A percentile compares a stretch with the other conserved stretches of the same genome.
These are phyloP conservation scores for Beauveria varroae DNA, from an alignment of 2,329 filamentous ascomycete genomes.

Conservation along the genomic window DNA sequence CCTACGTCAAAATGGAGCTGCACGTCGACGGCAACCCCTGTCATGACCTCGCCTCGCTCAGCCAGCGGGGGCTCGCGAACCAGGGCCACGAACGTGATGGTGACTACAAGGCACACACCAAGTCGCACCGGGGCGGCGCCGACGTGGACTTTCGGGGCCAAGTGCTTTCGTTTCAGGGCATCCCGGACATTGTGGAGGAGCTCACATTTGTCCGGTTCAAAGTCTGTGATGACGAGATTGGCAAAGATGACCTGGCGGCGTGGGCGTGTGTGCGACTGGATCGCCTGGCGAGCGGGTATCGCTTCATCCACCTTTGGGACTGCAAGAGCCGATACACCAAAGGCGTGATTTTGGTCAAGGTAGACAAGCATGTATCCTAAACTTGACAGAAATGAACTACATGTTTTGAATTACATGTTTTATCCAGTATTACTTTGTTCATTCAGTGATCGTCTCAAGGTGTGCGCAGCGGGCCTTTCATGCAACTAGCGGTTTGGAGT, in stretches of 20 bases:
- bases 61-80: slow-evolving; percentile 25
- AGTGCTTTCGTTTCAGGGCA: slow-evolving; percentile 46
- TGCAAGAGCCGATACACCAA: slow-evolving; percentile 55
- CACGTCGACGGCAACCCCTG: slow-evolving; percentile 63
- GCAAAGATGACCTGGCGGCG: slow-evolving; percentile 68
- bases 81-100: slow-evolving; percentile 32
- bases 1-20: slow-evolving; percentile 77
- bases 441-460: background rate
- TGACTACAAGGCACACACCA: slow-evolving; percentile 52
- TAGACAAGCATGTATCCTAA: slow-evolving; percentile 49
- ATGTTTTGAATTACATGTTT: too few species aligned
- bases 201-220: slow-evolving; percentile 75
- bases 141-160: slow-evolving; percentile 57
- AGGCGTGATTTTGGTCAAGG: slow-evolving; percentile 65
- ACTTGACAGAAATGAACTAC: background rate
- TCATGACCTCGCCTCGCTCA: slow-evolving; percentile 19
- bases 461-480: background rate
- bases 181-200: slow-evolving; percentile 55
- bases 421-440: too few species aligned
- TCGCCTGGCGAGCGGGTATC: slow-evolving; percentile 65
- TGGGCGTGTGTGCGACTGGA: slow-evolving; percentile 89
- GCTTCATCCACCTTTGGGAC: slow-evolving; percentile 71
- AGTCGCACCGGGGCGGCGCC: slow-evolving; percentile 48
- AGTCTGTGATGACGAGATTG: slow-evolving; percentile 78
- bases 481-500: background rate